Base-by-base conservation (phyloP, 495 filamentous ascomycete genomes). In the Tuber melanosporum region DNA sequence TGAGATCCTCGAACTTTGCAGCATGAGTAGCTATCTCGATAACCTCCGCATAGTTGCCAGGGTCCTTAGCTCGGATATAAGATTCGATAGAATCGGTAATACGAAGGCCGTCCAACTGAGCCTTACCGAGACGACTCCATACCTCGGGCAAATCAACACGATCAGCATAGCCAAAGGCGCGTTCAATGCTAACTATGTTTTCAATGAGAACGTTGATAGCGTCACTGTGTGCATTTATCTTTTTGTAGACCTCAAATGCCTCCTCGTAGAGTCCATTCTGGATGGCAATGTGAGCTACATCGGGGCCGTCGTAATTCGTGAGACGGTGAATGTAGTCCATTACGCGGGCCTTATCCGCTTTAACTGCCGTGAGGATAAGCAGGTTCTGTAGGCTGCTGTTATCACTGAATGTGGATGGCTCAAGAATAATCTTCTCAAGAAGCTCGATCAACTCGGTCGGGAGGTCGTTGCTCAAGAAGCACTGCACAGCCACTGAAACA, bases 111-210 rank as follows among this genome's bases (percentile, higher is more conserved):
- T 98, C 96, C 69, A 99, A 88, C 85, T 99, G 96, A 71, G 96
- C 96, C 88, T 99, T 99, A 80, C 93, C 96, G 79, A 99, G 94
- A 87, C 91, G 93, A 87, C 95, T 98, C 96, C 96, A 99, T n/a
- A 99, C 96, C 81, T 97, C 94, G 10, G 96, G 92, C 70, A 94
- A 87, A 83, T 99, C 96, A 73, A 98, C 93, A 78, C 94, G 93
- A 83, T 99, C 96, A 39, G 95, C 96, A 83, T 95, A 99, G 73
- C 95, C 93, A 82, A 97, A 95, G 2, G 96, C 95, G 79, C 96
- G 92, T 83, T 99, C 96, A 83, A 99, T 98, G 87, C 96, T 98
- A 78, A 98, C 95, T 82, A 99, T 89, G 83, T 99, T 92, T 83
- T 99, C 95, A 69, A 99, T 93, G 22, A 99, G 91, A 36, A 98